Evolutionary conservation across 495 filamentous ascomycete species (phyloP).

Genomic region (Penicillium arizonense): DNA sequence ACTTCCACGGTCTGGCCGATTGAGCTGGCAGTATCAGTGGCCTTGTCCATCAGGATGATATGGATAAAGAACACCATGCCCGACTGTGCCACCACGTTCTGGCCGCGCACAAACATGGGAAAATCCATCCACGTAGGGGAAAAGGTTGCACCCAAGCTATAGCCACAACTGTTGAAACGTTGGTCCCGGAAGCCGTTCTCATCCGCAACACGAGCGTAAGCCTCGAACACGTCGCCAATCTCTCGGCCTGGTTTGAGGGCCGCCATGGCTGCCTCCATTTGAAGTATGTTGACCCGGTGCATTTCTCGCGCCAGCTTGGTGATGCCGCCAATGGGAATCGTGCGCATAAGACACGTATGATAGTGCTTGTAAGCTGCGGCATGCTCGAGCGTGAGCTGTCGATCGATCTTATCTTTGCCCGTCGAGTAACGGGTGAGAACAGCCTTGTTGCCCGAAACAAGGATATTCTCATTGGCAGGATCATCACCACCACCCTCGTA

Average conservation of each 20-base stretch:
- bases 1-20: constrained; percentile 26
- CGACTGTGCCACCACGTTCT: constrained; percentile 16
- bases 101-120: constrained; percentile 24
- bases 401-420: constrained; percentile 21
- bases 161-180: constrained; percentile 23
- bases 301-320: constrained; percentile 21
- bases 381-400: constrained; percentile 24
- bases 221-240: constrained; percentile 26
- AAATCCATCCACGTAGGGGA: constrained; percentile 27
- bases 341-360: constrained; percentile 24
- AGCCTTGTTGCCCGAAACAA: constrained; percentile 27
- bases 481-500: constrained; percentile 25
- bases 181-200: constrained; percentile 27
- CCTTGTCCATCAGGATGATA: constrained; percentile 28
- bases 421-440: constrained; percentile 25
- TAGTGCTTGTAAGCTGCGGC: constrained; percentile 25
- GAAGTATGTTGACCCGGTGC: constrained; percentile 21
- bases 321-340: constrained; percentile 21
- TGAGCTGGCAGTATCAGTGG: constrained; percentile 24
- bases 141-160: constrained; percentile 22
- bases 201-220: constrained; percentile 22
- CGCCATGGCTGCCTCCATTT: constrained; percentile 23
- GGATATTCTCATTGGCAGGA: constrained; percentile 26
- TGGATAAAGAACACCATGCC: constrained; percentile 29
- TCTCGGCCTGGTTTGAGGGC: constrained; percentile 18